Evolutionary conservation across 768 basidiomycete species (phyloP).

Genomic region (Suillus americanus): DNA sequence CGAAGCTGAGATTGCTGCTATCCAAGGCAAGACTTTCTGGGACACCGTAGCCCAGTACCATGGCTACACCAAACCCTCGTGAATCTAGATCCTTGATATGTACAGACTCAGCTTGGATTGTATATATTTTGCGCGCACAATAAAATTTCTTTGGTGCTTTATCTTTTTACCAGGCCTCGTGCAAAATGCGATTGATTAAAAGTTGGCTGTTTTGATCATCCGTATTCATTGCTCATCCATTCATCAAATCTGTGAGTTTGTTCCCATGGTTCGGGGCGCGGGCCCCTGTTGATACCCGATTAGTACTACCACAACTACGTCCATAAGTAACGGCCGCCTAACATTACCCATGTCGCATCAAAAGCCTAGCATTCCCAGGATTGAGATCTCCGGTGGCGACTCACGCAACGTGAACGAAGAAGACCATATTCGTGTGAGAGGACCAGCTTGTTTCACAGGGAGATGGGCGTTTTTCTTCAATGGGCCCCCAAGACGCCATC

Average conservation of each 20-base stretch:
- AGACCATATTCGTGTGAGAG: neutral
- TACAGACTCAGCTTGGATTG: neutral
- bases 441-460: neutral
- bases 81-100: neutral
- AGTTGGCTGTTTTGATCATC: neutral
- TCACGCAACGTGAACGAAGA: neutral
- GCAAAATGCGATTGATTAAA: neutral
- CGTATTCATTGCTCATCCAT: neutral
- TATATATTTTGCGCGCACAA: constrained; percentile 1
- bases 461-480: neutral
- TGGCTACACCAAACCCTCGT: constrained; percentile 16
- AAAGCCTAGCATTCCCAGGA: neutral
- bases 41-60: constrained; percentile 42
- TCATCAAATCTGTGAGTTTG: neutral
- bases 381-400: constrained; percentile 1
- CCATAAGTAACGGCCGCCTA: constrained; percentile 5
- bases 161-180: neutral
- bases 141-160: neutral
- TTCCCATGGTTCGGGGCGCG: constrained; percentile 3
- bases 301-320: neutral
- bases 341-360: neutral
- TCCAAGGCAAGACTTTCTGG: constrained; percentile 61
- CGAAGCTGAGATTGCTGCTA: constrained; percentile 54
- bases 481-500: neutral
- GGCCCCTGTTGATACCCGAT: neutral